phyloP scores from a whole-genome alignment of 305 asterid genomes.

The Rubia peregrina region DNA sequence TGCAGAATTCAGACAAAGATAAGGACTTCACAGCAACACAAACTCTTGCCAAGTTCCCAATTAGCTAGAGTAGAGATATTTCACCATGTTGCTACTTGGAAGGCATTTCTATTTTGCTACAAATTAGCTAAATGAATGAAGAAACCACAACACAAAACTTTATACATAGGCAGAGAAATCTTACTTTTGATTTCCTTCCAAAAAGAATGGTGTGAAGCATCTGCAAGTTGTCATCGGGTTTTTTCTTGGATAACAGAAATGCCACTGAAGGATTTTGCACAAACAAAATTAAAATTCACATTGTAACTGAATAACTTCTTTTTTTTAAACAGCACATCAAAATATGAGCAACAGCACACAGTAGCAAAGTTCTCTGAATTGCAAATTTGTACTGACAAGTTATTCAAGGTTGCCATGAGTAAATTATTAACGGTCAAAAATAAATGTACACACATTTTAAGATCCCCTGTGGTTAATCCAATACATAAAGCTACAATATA shows the following conservation, averaged over 20 bases:
- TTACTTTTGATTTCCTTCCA: constrained; percentile 82
- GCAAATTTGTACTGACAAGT: background rate
- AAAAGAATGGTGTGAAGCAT: constrained; percentile 72
- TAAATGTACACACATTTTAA: background rate
- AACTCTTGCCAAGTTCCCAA: background rate
- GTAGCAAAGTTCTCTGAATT: background rate
- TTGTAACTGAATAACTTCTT: background rate
- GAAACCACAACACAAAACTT: background rate
- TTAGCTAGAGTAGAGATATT: background rate
- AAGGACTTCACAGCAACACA: constrained; percentile 2
- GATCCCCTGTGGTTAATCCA: background rate
- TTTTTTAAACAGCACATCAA: background rate
- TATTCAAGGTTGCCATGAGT: background rate
- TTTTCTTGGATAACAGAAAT: constrained; percentile 83
- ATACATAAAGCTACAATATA: background rate
- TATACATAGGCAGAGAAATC: constrained; percentile 1
- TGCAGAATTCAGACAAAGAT: constrained; percentile 26
- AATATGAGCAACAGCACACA: background rate
- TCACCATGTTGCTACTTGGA: background rate
- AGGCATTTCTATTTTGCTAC: background rate
- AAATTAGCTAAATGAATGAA: background rate
- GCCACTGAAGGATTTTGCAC: constrained; percentile 61
- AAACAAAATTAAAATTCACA: constrained; percentile 7
- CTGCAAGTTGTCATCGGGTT: constrained; percentile 83
- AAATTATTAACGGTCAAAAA: background rate